phyloP scores from a whole-genome alignment of 805 yeast species.

The Saturnispora galanensis region DNA sequence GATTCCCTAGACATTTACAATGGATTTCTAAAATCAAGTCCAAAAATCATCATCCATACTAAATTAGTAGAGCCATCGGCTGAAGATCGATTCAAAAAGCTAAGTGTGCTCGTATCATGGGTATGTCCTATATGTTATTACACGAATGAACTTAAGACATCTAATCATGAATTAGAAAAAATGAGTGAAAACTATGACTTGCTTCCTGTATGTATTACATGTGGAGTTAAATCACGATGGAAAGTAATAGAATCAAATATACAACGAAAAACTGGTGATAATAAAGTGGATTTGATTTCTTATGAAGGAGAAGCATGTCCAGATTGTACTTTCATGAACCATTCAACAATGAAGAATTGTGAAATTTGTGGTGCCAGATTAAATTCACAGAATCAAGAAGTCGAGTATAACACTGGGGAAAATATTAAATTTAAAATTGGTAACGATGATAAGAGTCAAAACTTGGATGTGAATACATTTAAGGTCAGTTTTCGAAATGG shows the following conservation, averaged over 20 bases:
- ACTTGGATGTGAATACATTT: conserved; percentile 28
- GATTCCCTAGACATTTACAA: conserved; percentile 23
- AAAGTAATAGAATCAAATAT: conserved; percentile 25
- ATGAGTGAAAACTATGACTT: conserved; percentile 9
- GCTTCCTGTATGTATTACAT: conserved; percentile 44
- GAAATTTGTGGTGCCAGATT: conserved; percentile 77
- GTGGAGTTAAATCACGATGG: conserved; percentile 46
- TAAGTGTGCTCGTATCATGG: conserved; percentile 42
- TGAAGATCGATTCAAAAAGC: not conserved
- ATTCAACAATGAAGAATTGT: conserved; percentile 65
- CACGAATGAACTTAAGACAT: conserved; percentile 37
- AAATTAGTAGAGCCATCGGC: not conserved
- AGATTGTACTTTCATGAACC: conserved; percentile 61
- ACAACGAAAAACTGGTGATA: not conserved
- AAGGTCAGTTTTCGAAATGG: conserved; percentile 71
- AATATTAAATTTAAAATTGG: not conserved
- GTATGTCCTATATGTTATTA: conserved; percentile 83
- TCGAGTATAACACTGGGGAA: not conserved
- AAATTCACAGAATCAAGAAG: conserved; percentile 13
- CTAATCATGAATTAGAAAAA: conserved; percentile 7
- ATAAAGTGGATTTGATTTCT: conserved; percentile 14
- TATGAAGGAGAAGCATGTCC: conserved; percentile 36
- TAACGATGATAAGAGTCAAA: conserved; percentile 9
- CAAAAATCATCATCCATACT: conserved; percentile 45
- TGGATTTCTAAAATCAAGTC: conserved; percentile 67